phyloP scores from a whole-genome alignment of 2,329 filamentous ascomycete species.

The Pseudogymnoascus sp. region DNA sequence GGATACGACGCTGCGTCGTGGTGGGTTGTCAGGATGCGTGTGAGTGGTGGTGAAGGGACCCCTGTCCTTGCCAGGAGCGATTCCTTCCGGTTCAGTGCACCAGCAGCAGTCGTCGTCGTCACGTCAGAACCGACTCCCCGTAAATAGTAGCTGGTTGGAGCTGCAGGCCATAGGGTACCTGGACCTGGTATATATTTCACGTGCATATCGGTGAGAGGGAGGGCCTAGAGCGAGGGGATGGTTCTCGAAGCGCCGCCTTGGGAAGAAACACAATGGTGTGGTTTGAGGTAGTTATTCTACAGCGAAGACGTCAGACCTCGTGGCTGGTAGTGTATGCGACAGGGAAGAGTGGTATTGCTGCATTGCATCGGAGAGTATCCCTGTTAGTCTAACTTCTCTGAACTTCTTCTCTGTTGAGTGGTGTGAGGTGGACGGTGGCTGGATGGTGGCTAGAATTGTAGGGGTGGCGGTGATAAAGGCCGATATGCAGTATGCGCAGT shows the following conservation, averaged over 20 bases:
- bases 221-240: background rate
- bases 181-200: background rate
- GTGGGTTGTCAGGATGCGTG: background rate
- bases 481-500: too few species aligned
- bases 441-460: too few species aligned
- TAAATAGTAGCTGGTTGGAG: background rate
- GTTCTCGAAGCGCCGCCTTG: background rate
- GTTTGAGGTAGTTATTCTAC: background rate
- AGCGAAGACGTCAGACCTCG: background rate
- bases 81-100: background rate
- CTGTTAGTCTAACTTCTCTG: background rate
- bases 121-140: background rate
- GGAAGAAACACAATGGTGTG: background rate
- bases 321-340: constrained; percentile 1
- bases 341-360: background rate
- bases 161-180: background rate
- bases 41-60: background rate
- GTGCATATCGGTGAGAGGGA: background rate
- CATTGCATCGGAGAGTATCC: background rate
- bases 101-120: background rate
- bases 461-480: background rate
- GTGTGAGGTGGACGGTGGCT: background rate
- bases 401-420: background rate
- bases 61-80: background rate
- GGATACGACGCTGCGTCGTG: background rate